These are phyloP conservation scores for Tulasnella sp. DNA, from an alignment of 768 basidiomycete genomes.

Conservation along the genomic window DNA sequence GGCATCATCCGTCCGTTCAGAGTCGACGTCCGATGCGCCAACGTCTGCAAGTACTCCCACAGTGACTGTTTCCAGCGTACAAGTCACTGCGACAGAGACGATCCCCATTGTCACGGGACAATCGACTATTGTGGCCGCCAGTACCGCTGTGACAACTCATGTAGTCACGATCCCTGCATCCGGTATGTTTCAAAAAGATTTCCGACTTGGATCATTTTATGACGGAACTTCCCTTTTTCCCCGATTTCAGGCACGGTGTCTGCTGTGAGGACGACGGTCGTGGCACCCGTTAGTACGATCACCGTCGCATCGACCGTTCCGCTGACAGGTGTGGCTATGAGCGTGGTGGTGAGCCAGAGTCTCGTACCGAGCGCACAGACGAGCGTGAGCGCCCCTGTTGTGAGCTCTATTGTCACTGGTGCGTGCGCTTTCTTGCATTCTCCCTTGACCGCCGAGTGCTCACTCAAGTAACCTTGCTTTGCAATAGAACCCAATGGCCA, in stretches of 20 bases:
- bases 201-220: no score
- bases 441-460: background rate
- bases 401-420: background rate
- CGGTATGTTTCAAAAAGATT: no score
- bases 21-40: background rate
- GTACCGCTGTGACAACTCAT: no score
- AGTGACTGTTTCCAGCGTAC: background rate
- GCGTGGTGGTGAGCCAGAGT: background rate
- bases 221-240: no score
- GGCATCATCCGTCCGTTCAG: background rate
- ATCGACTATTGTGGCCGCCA: no score
- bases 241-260: no score
- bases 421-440: background rate
- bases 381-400: background rate
- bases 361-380: background rate
- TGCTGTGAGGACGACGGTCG: no score
- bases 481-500: constrained; percentile 36
- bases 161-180: no score
- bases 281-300: no score
- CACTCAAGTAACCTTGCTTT: constrained; percentile 32
- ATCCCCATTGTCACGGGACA: no score
- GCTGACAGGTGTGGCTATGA: background rate
- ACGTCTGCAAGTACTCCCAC: background rate
- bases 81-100: no score
- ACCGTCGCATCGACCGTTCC: no score